A percentile compares a stretch with the other conserved stretches of the same genome.
Evolutionary conservation across 345 rosid genomes (phyloP).

Genomic region (Eucalyptus albens): DNA sequence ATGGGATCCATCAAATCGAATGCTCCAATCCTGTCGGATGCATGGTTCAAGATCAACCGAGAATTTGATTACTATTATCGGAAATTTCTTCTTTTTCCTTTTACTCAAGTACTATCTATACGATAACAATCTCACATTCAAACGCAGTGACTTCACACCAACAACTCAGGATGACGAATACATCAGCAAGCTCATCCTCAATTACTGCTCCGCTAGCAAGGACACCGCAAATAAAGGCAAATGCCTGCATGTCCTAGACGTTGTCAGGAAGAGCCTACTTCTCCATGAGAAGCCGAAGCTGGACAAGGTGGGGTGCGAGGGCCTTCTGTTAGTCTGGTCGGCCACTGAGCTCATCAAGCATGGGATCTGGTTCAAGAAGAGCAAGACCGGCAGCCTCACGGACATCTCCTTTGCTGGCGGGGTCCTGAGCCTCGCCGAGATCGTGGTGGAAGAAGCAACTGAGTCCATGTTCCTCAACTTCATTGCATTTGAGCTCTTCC

Average conservation of each 20-base stretch:
- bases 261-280: constrained; percentile 12
- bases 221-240: not conserved
- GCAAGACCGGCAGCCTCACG: too few relatives aligned
- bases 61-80: not conserved
- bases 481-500: too few relatives aligned
- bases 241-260: constrained; percentile 36
- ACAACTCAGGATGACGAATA: constrained; percentile 14
- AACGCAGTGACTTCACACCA: not conserved
- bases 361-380: too few relatives aligned
- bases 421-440: too few relatives aligned
- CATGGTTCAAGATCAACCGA: not conserved
- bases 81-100: too few relatives aligned
- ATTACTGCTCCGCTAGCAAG: constrained; percentile 11
- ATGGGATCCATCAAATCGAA: not conserved
- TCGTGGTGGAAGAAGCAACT: too few relatives aligned
- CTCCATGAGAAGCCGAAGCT: too few relatives aligned
- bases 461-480: too few relatives aligned
- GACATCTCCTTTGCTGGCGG: too few relatives aligned
- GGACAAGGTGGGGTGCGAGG: too few relatives aligned
- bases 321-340: too few relatives aligned
- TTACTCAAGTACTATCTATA: not conserved
- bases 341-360: too few relatives aligned
- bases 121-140: not conserved
- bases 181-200: constrained; percentile 18
- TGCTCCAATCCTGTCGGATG: not conserved